Base-by-base conservation (phyloP, 768 basidiomycete genomes). In the Boletellus sp. region DNA sequence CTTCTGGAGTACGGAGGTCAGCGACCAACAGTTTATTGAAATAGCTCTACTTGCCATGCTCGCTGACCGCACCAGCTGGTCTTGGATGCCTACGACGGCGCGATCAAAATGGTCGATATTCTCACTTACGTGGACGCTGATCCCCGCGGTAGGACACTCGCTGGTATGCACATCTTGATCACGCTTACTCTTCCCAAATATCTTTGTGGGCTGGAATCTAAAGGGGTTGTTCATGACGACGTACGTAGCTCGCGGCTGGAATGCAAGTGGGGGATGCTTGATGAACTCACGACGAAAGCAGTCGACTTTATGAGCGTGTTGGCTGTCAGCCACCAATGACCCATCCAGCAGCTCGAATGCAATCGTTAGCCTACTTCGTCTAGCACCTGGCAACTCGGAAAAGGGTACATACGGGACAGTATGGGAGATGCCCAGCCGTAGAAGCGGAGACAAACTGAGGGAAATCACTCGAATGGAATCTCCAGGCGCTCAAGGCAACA, bases 271-370 rank as follows among this genome's bases (percentile, higher is more conserved):
- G 6, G 26, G 26, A 26, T 9, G 9, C 26, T 28, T 11, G 28
- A 28, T 11, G 11, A 28, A 28, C 11, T 10, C 7, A 28, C 42
- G 28, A 32, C 19, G 36, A 12, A 6, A 12, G 1, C 26, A n/a
- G 10, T 13, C 35, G 3, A 22, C 12, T 55, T 48, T 54, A 54
- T 48, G 32, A 17, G 15, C 4, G 11, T 28, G 23, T 24, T 47
- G 17, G 23, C 15, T 23, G 54, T 55, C 48, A 55, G 54, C 54
- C 54, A 15, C 53, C 53, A 34, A 15, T 22, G 37, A 5, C 28
- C 28, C 9, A 28, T 28, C 37, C 10, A 15, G 12, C 17, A 15
- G 37, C 37, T 38, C 9, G 13, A 28, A 28, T 28, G 28, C 20
- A 24, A 13, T 23, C 39, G 13, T 40, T 24, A 11, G 28, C 4